These are phyloP conservation scores for Nannizziopsis barbatae DNA, from an alignment of 2,329 filamentous ascomycete species.

Conservation along the genomic window DNA sequence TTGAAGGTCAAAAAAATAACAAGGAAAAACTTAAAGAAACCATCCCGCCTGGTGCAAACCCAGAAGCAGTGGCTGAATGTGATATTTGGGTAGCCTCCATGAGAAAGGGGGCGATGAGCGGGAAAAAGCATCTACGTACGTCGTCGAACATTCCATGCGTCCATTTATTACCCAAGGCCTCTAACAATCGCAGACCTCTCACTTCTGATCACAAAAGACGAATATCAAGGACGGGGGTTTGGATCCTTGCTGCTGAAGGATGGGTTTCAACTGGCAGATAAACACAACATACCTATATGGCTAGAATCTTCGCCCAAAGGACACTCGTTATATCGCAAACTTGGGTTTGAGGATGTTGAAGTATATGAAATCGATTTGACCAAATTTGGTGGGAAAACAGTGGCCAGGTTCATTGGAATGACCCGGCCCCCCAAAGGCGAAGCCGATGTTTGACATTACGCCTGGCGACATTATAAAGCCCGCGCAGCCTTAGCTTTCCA, in stretches of 20 bases:
- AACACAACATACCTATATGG: conserved; percentile 18
- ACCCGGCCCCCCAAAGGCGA: background rate
- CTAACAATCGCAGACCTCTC: conserved; percentile 21
- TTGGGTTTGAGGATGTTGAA: conserved; percentile 22
- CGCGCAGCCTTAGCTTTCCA: too few species aligned
- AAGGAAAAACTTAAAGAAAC: conserved; percentile 11
- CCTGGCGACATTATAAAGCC: too few species aligned
- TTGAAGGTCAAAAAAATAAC: conserved; percentile 5
- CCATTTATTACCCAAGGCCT: background rate
- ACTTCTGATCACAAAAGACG: conserved; percentile 25
- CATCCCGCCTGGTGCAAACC: conserved; percentile 12
- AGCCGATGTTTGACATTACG: background rate
- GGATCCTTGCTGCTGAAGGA: conserved; percentile 21
- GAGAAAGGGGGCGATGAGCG: conserved; percentile 13
- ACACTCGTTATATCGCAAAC: conserved; percentile 21
- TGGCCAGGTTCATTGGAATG: conserved; percentile 13
- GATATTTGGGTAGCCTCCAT: conserved; percentile 12
- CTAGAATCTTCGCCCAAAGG: conserved; percentile 21
- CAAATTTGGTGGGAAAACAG: conserved; percentile 15
- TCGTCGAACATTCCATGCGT: background rate
- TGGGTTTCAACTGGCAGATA: conserved; percentile 18
- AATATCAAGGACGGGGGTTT: conserved; percentile 22
- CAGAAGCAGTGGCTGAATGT: conserved; percentile 13
- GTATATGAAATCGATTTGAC: conserved; percentile 10
- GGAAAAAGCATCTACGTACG: conserved; percentile 13